Conservation (phyloP, 176 grass and related monocot genomes). For the Saccharum spontaneum region DNA sequence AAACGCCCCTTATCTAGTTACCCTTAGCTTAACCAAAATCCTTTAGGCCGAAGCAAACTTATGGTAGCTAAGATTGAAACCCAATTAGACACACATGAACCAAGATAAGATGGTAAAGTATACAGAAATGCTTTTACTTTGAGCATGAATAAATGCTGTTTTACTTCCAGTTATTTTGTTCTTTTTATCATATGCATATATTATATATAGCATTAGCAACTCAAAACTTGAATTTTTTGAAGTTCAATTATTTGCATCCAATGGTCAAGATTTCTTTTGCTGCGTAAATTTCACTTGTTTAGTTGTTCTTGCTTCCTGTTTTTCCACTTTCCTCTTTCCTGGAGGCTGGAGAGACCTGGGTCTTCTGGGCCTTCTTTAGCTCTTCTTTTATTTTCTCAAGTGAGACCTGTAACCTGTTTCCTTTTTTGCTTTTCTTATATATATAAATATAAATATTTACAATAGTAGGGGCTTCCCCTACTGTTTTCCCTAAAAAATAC, state of each 20-base stretch:
- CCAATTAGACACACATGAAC: background rate
- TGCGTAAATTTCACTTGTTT: background rate
- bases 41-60: background rate
- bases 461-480: background rate
- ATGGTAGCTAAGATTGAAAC: background rate
- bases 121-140: background rate
- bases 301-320: background rate
- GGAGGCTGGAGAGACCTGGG: background rate
- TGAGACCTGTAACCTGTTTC: background rate
- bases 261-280: constrained; percentile 10
- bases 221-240: background rate
- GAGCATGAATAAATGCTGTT: background rate
- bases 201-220: background rate
- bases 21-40: constrained; percentile 8
- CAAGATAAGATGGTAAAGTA: background rate
- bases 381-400: background rate
- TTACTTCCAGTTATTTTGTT: background rate
- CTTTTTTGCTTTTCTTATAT: background rate
- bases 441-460: background rate
- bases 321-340: background rate
- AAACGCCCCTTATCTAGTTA: constrained; percentile 10
- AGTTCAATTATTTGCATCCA: constrained; percentile 15
- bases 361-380: background rate
- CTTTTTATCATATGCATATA: constrained; percentile 6
- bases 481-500: background rate